Evolutionary conservation across 2,329 filamentous ascomycete genomes (phyloP), one percentile per base, ranked within the genome.

Genomic region (Nemania abortiva): DNA sequence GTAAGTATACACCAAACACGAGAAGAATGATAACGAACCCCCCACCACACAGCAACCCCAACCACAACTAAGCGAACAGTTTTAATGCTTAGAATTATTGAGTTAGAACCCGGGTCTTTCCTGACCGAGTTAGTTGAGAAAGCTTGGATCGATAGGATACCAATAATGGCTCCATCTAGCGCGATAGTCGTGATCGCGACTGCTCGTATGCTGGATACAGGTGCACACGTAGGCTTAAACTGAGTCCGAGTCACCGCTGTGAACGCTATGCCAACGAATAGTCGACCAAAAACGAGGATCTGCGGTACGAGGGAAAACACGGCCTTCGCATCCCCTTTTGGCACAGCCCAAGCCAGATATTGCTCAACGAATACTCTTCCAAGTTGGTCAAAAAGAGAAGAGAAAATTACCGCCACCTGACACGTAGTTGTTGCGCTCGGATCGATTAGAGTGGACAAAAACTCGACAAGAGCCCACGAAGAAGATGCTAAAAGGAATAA

Each of bases 311-410:
- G 77, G 68, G 81, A 80, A 7, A 77, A 72, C 2, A 71, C 58
- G 37, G 82, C 79, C 37, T 79, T 78, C 72, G 76, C 78, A n/a
- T 77, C 74, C 37, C 80, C 79, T 22, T 77, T 79, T 72, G 82
- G 84, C 66, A 86, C 80, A 5, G 81, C 81, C 85, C 86, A 89
- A 52, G 87, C 72, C 5, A 89, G 75, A 65, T 84, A 86, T 75
- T 89, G 87, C 72, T 88, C 83, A 64, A 88, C 77, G 42, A 84
- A 81, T 58, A 86, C 78, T 58, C 88, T 83, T 20, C 84, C 85
- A 27, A 89, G 75, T 75, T 90, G 88, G 72, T 90, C 88, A 77
- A 89, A 88, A 27, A 84, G 73, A 9, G 86, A 82, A 55, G 85
- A 83, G 72, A 89, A 85, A 39, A 84, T 80, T 53, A 88, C 80